Evolutionary conservation across 2,329 filamentous ascomycete genomes (phyloP).

Genomic region (Arthrinium phaeospermum): DNA sequence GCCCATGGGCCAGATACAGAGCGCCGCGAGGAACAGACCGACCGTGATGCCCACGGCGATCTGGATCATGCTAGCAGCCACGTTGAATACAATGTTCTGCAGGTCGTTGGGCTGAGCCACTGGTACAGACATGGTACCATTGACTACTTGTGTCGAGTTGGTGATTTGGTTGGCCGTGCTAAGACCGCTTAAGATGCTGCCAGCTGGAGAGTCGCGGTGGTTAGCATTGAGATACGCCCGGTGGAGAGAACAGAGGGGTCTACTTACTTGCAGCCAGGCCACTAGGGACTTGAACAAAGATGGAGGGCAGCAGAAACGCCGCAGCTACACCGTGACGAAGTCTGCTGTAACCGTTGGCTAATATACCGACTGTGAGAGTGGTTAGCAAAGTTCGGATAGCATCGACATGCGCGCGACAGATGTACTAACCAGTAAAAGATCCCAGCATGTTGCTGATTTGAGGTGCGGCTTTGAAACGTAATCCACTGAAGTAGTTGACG

Average conservation of each 20-base stretch:
- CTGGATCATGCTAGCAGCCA: conserved; percentile 57
- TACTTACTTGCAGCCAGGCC: conserved; percentile 47
- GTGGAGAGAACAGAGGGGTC: too few relatives aligned
- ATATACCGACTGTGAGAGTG: conserved; percentile 69
- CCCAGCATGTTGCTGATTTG: conserved; percentile 80
- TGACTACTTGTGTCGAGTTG: conserved; percentile 42
- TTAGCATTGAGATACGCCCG: background rate
- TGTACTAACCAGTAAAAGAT: conserved; percentile 54
- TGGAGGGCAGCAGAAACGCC: conserved; percentile 52
- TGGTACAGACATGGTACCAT: conserved; percentile 42
- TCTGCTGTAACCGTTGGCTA: conserved; percentile 79
- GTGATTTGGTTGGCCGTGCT: conserved; percentile 51
- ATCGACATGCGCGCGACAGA: background rate
- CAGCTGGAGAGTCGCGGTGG: conserved; percentile 30
- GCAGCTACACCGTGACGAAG: conserved; percentile 57
- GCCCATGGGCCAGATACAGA: conserved; percentile 55
- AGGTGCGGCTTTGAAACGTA: conserved; percentile 70
- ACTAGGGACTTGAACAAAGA: conserved; percentile 56
- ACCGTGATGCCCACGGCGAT: conserved; percentile 59
- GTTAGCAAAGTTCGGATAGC: background rate
- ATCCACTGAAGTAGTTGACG: conserved; percentile 74
- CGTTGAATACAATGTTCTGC: conserved; percentile 47
- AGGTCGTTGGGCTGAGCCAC: conserved; percentile 35
- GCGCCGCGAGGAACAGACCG: conserved; percentile 54
- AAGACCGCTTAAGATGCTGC: conserved; percentile 52